Base-by-base conservation (phyloP, 2,329 filamentous ascomycete genomes). In the Verticillium isaacii region DNA sequence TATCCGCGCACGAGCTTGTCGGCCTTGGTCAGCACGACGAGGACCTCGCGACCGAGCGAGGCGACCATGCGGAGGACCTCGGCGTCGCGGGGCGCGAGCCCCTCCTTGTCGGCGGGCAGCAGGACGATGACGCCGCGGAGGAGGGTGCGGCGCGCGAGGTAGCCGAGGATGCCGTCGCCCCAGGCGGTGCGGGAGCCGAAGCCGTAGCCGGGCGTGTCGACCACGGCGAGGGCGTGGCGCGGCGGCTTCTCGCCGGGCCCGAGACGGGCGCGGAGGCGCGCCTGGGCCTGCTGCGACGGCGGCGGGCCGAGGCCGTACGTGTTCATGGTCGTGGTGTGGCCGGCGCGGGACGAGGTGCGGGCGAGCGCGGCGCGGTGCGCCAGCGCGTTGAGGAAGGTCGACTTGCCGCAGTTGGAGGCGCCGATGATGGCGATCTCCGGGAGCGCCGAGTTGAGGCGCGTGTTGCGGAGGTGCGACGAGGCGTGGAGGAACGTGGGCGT, bases 321-420 rank as follows among this genome's bases (percentile, higher is more conserved):
- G 68, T 86, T 87, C 72, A 87, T 80, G 34, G 80, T 78, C 37
- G 74, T 78, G 1, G 85, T 87, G 67, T 77, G 80, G 11, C 85
- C 85, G 0, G 84, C 81, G 23, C 73, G 74, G 17, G 75, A 72
- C 68, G 82, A 83, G 29, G 82, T 82, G 57, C 78, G 75, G 14
- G 84, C 84, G 6, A 82, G 72, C 85, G 74, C 34, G 85, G 83
- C 39, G 19, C 23, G 34, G 58, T 37, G 58, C 29, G 68, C 64
- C 37, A 96, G 83, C 19, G 90, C 89, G 71, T 96, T 96, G 76
- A 96, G 88, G 67, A 96, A 90, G 17, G 91, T 92, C 1, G 91
- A 95, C 74, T 96, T 96, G 70, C 92, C 92, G 52, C 93, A 92
- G 71, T 96, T 96, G 66, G 92, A 93, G 69, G 93, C 92, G 54